Conservation (phyloP, 2,329 filamentous ascomycete genomes). For the Dactylellina drechsleri region DNA sequence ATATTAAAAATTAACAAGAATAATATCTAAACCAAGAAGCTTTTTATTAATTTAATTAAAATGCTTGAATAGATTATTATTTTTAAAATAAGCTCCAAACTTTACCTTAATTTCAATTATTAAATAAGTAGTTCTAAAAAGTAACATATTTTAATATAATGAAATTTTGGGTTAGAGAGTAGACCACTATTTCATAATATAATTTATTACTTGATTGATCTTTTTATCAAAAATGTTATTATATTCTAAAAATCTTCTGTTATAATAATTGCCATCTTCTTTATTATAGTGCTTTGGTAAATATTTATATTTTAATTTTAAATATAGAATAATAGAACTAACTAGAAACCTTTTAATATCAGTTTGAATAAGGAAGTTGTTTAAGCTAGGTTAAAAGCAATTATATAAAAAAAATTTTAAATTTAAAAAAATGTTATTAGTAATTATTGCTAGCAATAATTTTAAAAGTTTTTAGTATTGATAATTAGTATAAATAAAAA, state of each 20-base stretch:
- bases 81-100: not conserved
- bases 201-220: not conserved
- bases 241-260: conserved; percentile 1
- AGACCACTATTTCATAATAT: conserved; percentile 9
- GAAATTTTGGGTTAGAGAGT: not conserved
- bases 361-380: not conserved
- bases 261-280: conserved; percentile 1
- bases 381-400: conserved; percentile 11
- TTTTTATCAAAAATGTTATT: not conserved
- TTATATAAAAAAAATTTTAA: not conserved
- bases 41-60: not conserved
- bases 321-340: not conserved
- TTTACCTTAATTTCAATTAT: not conserved
- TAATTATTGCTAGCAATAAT: conserved; percentile 10
- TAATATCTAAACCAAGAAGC: not conserved
- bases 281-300: not conserved
- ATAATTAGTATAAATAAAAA: too few species aligned
- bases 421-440: not conserved
- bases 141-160: not conserved
- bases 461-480: conserved; percentile 9
- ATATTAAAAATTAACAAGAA: not conserved
- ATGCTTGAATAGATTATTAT: not conserved
- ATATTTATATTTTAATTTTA: not conserved
- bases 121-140: not conserved
- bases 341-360: not conserved